phyloP scores from a whole-genome alignment of 495 filamentous ascomycete species.

The Neurospora africana region DNA sequence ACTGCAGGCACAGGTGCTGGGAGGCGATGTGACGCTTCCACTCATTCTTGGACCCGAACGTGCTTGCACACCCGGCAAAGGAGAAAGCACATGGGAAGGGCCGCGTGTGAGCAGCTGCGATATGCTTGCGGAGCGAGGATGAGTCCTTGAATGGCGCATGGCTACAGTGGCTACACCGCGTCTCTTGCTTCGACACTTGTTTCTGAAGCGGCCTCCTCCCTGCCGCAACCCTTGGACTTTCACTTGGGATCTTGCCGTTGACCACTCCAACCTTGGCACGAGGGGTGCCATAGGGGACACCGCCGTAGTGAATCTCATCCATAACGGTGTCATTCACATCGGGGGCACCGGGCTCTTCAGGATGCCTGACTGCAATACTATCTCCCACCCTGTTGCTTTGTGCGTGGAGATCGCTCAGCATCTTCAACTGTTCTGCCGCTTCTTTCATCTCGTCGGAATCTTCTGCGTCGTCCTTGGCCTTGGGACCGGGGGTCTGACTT shows the following conservation, averaged over 20 bases:
- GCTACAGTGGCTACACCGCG: conserved; percentile 42
- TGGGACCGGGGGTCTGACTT: conserved; percentile 5
- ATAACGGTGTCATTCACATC: conserved; percentile 28
- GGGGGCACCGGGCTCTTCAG: conserved; percentile 32
- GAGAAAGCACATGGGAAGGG: conserved; percentile 80
- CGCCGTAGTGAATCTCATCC: conserved; percentile 25
- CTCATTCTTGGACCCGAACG: conserved; percentile 89
- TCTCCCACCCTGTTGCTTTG: conserved; percentile 20
- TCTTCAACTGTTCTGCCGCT: conserved; percentile 48
- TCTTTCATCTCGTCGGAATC: conserved; percentile 50
- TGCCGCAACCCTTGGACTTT: conserved; percentile 19
- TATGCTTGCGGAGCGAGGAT: conserved; percentile 47
- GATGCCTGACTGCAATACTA: conserved; percentile 23
- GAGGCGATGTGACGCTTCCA: conserved; percentile 85
- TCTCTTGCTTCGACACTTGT: conserved; percentile 42
- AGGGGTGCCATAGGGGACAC: conserved; percentile 32
- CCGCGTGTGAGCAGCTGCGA: conserved; percentile 50
- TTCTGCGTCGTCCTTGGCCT: conserved; percentile 40
- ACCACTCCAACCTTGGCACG: conserved; percentile 17
- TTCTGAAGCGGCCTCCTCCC: conserved; percentile 38
- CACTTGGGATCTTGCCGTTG: not conserved
- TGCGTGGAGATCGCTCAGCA: conserved; percentile 30
- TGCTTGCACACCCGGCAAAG: conserved; percentile 72
- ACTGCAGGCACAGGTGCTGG: conserved; percentile 75
- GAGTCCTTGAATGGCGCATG: conserved; percentile 50